Evolutionary conservation across 2,329 filamentous ascomycete species (phyloP).

Genomic region (Aureobasidium melanogenum): DNA sequence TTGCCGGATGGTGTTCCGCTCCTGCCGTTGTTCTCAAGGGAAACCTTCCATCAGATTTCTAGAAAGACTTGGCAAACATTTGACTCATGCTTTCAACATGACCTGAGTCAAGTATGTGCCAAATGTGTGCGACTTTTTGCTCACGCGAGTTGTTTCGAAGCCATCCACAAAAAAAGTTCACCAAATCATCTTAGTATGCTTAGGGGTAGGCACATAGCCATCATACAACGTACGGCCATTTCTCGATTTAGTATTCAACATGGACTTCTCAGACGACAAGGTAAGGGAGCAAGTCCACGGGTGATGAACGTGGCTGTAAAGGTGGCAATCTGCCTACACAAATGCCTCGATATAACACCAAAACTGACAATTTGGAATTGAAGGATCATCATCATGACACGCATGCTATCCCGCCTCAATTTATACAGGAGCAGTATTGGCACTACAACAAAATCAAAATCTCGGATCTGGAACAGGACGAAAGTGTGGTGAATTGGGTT

Average conservation of each 20-base stretch:
- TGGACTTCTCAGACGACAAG: constrained; percentile 12
- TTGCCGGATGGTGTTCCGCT: not conserved
- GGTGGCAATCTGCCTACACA: not conserved
- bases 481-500: constrained; percentile 11
- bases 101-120: not conserved
- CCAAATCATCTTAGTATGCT: not conserved
- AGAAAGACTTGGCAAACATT: not conserved
- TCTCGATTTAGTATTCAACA: not conserved
- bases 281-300: not conserved
- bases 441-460: constrained; percentile 16
- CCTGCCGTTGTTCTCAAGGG: not conserved
- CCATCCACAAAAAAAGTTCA: not conserved
- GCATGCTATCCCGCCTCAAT: constrained; percentile 13
- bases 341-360: not conserved
- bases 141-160: not conserved
- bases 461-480: constrained; percentile 13
- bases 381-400: constrained; percentile 14
- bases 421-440: constrained; percentile 16
- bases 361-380: not conserved
- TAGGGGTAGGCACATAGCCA: not conserved
- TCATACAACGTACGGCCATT: not conserved
- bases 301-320: not conserved
- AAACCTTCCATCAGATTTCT: not conserved
- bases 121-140: not conserved
- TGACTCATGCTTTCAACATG: not conserved